Conservation (phyloP, 1,284 basidiomycete genomes). For the Ceratobasidium theobromae region DNA sequence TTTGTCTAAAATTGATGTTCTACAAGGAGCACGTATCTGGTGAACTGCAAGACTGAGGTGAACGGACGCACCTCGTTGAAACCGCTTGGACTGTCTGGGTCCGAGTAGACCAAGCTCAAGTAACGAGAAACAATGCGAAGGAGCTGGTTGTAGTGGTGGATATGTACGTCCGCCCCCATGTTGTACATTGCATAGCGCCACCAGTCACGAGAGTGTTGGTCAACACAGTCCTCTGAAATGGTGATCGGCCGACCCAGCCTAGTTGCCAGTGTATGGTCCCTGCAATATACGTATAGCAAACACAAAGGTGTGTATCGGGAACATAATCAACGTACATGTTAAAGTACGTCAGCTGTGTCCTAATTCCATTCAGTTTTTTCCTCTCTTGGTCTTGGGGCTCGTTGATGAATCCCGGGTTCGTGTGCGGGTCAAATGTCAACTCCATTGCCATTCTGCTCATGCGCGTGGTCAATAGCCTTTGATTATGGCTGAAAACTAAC, state of each 20-base stretch:
- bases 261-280: slow-evolving; percentile 76
- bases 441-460: no score
- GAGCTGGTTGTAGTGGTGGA: slow-evolving; percentile 69
- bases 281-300: neutral
- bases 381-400: slow-evolving; percentile 75
- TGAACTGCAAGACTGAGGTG: neutral
- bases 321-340: slow-evolving; percentile 50
- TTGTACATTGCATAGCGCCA: slow-evolving; percentile 16
- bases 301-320: neutral
- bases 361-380: slow-evolving; percentile 74
- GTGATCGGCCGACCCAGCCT: slow-evolving; percentile 86
- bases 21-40: neutral
- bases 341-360: slow-evolving; percentile 86
- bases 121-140: slow-evolving; percentile 69
- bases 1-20: neutral
- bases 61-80: slow-evolving; percentile 60
- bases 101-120: slow-evolving; percentile 73
- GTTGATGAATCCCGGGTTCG: slow-evolving; percentile 58
- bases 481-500: slow-evolving; percentile 39
- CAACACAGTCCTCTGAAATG: slow-evolving; percentile 81
- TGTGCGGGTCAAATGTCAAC: slow-evolving; percentile 76
- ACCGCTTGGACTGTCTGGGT: slow-evolving; percentile 65
- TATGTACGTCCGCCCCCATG: slow-evolving; percentile 55
- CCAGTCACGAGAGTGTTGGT: slow-evolving; percentile 57
- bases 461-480: no score